Evolutionary conservation across 305 asterid genomes (phyloP).

Genomic region (Ilex paraguariensis): DNA sequence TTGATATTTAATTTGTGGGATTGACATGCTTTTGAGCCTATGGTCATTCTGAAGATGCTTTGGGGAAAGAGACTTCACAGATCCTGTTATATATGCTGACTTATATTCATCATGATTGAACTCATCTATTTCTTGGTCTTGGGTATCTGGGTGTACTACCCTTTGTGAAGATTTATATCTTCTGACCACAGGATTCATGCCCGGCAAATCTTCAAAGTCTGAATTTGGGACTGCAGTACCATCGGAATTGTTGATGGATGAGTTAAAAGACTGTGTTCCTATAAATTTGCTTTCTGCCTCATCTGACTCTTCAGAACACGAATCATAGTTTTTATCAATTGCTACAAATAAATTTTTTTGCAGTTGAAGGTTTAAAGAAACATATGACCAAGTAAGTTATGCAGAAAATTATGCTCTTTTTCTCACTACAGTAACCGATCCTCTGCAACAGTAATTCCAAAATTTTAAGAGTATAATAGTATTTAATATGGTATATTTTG

Average conservation of each 20-base stretch:
- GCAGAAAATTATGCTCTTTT: background rate
- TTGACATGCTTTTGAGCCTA: conserved; percentile 9
- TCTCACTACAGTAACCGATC: too few species aligned
- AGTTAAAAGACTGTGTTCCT: conserved; percentile 40
- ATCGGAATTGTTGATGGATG: conserved; percentile 31
- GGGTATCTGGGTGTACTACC: conserved; percentile 13
- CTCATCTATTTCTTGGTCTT: conserved; percentile 2
- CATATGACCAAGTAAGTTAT: background rate
- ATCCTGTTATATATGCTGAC: conserved; percentile 4
- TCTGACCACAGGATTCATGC: conserved; percentile 15
- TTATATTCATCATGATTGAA: background rate
- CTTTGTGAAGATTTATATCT: conserved; percentile 2
- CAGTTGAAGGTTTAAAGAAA: background rate
- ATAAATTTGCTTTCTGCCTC: conserved; percentile 83
- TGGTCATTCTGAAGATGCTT: conserved; percentile 11
- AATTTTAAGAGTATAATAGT: too few species aligned
- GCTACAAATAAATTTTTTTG: conserved; percentile 34
- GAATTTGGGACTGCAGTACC: conserved; percentile 26
- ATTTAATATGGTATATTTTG: too few species aligned
- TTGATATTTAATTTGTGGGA: conserved; percentile 7
- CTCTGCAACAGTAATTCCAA: background rate
- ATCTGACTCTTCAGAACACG: conserved; percentile 65
- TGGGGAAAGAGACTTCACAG: conserved; percentile 9
- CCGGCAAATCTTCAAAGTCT: conserved; percentile 33
- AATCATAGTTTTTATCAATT: conserved; percentile 35